phyloP scores from a whole-genome alignment of 257 asterid species.

The Mitragyna speciosa region DNA sequence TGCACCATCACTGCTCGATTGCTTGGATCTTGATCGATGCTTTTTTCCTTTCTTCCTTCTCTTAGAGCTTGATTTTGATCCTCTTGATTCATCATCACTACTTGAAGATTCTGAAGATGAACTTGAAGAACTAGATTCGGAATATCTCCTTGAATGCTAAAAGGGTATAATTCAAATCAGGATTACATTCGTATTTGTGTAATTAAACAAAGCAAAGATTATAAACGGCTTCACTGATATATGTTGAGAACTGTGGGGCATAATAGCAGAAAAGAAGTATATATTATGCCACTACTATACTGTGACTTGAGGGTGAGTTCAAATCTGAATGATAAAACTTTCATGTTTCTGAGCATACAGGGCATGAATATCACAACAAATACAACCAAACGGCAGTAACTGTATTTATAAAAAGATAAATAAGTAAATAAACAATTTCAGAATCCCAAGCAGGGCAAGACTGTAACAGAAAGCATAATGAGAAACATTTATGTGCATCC shows the following conservation, averaged over 20 bases:
- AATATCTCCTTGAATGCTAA: constrained; percentile 66
- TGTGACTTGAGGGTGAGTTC: neutral
- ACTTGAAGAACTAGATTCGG: constrained; percentile 65
- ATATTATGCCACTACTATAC: neutral
- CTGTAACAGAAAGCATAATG: neutral
- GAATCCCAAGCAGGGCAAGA: neutral
- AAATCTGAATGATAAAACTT: neutral
- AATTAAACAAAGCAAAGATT: constrained; percentile 2
- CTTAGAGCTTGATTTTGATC: constrained; percentile 61
- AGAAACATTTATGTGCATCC: neutral
- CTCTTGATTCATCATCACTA: constrained; percentile 68
- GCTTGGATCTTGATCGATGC: constrained; percentile 60
- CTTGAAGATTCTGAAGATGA: constrained; percentile 68
- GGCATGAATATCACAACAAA: neutral
- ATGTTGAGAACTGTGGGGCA: neutral
- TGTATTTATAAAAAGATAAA: neutral
- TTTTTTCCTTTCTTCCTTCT: constrained; percentile 70
- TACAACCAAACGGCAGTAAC: neutral
- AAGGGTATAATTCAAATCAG: constrained; percentile 8
- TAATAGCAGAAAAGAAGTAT: neutral
- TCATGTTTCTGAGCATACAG: neutral
- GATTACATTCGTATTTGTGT: constrained; percentile 1
- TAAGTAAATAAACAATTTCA: too few relatives aligned
- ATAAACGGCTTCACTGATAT: neutral
- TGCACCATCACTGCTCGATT: constrained; percentile 35